Evolutionary conservation across 148 eudicot species (phyloP).

Genomic region (Gaultheria prostrata): DNA sequence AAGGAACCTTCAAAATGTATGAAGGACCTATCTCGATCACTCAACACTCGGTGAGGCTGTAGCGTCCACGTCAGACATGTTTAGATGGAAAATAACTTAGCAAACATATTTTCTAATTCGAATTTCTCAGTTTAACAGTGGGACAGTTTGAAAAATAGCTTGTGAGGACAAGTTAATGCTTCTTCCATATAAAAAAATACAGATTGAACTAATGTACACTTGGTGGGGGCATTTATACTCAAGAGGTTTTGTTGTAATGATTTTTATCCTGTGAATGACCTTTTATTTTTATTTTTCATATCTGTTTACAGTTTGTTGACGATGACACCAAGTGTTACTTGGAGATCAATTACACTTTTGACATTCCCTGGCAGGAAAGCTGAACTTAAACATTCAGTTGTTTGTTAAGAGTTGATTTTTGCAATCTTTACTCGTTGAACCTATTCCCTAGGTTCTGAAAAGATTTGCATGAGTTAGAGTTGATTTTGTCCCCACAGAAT

Average conservation of each 20-base stretch:
- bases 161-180: neutral
- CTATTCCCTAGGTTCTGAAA: neutral
- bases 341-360: too few relatives aligned
- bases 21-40: neutral
- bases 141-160: neutral
- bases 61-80: neutral
- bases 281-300: too few relatives aligned
- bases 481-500: conserved; percentile 9
- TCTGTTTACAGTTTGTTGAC: too few relatives aligned
- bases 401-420: too few relatives aligned
- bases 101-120: too few relatives aligned
- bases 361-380: too few relatives aligned
- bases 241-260: neutral
- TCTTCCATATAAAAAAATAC: neutral
- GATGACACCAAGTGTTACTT: too few relatives aligned
- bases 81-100: neutral
- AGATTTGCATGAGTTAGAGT: neutral
- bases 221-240: neutral
- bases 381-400: too few relatives aligned
- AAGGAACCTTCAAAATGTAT: neutral
- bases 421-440: conserved; percentile 8
- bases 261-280: neutral
- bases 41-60: too few relatives aligned
- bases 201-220: neutral
- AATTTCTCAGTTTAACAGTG: neutral